Evolutionary conservation across 202 grass and related monocot species (phyloP), one percentile per base, ranked within the genome.

Genomic region (Sporobolus alterniflorus): DNA sequence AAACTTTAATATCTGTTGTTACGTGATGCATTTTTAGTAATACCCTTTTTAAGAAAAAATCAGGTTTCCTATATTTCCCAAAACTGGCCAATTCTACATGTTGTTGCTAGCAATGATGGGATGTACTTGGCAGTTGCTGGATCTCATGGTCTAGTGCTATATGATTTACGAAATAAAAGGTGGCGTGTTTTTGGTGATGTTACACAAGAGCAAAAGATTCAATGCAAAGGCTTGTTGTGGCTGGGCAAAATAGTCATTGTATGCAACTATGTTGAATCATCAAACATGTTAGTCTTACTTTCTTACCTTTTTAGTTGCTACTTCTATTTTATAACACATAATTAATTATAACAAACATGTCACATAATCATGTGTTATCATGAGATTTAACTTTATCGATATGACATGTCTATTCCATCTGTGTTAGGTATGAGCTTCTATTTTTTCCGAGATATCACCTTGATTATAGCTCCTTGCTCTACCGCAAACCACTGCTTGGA

Each of bases 391-490:
- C 54, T 69, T 74, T 81, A 79, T 83, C 75, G 61, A 49, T 79
- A 68, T 85, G 70, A 36, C 69, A 60, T 83, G 20, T 56, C 83
- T 78, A 18, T 81, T 88, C 30, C 80, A 78, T 83, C 61, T 81
- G 6, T 81, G 77, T 88, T 84, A 99, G 96, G 83, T 96, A 99
- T 20, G 96, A 99, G 54, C 87, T 99, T 84, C 85, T 99, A 30
- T 99, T 99, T 87, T 99, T 92, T 79, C 96, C 96, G 77, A 96
- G 93, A 91, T 99, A 96, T 85, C 96, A 99, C 88, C 96, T 99
- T 85, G 96, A 99, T 78, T 90, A 94, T 77, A 99, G 96, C 70
- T 99, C 96, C 29, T 90, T 99, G 69, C 93, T 99, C 64, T 90
- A 91, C 78, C 93, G 89, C 21, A 99, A 96, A 91, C 75, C 75